Base-by-base conservation (phyloP, 2,329 filamentous ascomycete genomes). In the Xylaria arbuscula region DNA sequence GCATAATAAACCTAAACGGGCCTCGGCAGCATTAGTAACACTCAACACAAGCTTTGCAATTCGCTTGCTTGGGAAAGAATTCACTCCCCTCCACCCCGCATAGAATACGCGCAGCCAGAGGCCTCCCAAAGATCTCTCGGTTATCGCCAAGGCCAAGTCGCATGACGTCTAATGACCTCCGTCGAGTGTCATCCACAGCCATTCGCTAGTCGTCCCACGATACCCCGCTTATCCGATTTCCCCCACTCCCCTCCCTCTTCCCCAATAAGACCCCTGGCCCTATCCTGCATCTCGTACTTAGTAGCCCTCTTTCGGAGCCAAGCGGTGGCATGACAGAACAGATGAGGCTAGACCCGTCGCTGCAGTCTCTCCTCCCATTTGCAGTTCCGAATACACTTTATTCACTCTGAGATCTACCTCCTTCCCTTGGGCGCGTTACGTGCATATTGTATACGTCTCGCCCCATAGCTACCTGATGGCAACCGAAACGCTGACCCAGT, bases 401-500 rank as follows among this genome's bases (percentile, higher is more conserved):
- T 50, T 53, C 54, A 24, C 51, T 53, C 55, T 63, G 51, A 62
- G 63, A 59, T 61, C 40, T 55, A 69, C 66, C 62, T 62, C 65
- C 62, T 38, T 63, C 22, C 7, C 64, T 56, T 36, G 32, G 51
- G 28, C 45, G 61, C 53, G 57, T 48, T 62, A 40, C 66, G 53
- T 59, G 54, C 62, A 45, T 56, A 48, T 58, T 38, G 10, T 32
- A 57, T 45, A 45, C 22, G 15, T 42, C 54, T 22, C n/a, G 13
- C 55, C 24, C 24, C 45, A 57, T 42, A 57, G 55, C 22, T 32
- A 66, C n/a, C 67, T 70, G 54, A 79, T 79, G 77, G 75, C 76
- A 72, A 76, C 75, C 58, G 74, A 78, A 70, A 76, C 76, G 68
- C 77, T 78, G 67, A 79, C 76, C 65, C 69, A 76, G 42, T 74